phyloP scores from a whole-genome alignment of 2,329 filamentous ascomycete genomes.

The Pyrenophora seminiperda region DNA sequence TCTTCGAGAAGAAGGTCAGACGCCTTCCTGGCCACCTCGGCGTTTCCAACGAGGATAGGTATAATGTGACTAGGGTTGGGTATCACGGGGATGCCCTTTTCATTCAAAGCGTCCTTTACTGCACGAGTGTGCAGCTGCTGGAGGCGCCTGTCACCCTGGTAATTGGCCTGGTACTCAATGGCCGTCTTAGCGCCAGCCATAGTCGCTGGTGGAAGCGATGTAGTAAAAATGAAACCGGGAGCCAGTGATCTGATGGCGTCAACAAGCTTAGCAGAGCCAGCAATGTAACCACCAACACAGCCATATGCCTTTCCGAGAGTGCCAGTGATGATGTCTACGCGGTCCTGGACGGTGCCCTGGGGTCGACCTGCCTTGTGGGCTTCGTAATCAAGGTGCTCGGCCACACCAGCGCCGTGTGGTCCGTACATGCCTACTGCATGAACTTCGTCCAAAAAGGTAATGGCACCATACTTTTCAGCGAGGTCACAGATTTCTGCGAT shows the following conservation, averaged over 20 bases:
- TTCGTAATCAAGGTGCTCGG: constrained; percentile 95
- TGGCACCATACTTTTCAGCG: constrained; percentile 94
- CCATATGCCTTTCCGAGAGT: constrained; percentile 98
- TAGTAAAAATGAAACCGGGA: constrained; percentile 98
- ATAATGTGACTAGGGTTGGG: constrained; percentile 97
- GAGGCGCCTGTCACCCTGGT: constrained; percentile 83
- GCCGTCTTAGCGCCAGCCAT: constrained; percentile 93
- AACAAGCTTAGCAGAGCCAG: constrained; percentile 82
- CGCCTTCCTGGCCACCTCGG: constrained; percentile 87
- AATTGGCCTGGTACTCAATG: constrained; percentile 89
- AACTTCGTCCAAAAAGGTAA: constrained; percentile 98
- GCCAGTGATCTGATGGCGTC: constrained; percentile 94
- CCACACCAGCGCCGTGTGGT: constrained; percentile 91
- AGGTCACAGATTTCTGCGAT: constrained; percentile 96
- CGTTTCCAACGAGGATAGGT: constrained; percentile 90
- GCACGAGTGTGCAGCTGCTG: constrained; percentile 96
- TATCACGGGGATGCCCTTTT: constrained; percentile 89
- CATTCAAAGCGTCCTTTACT: constrained; percentile 82
- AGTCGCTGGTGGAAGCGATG: constrained; percentile 89
- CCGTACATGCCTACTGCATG: constrained; percentile 99
- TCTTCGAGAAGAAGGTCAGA: constrained; percentile 90
- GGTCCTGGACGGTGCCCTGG: constrained; percentile 87
- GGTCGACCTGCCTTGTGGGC: constrained; percentile 76
- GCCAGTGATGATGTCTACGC: constrained; percentile 95
- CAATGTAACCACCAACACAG: constrained; percentile 97